phyloP scores from a whole-genome alignment of 257 asterid species.

The Linderniella brevidens region DNA sequence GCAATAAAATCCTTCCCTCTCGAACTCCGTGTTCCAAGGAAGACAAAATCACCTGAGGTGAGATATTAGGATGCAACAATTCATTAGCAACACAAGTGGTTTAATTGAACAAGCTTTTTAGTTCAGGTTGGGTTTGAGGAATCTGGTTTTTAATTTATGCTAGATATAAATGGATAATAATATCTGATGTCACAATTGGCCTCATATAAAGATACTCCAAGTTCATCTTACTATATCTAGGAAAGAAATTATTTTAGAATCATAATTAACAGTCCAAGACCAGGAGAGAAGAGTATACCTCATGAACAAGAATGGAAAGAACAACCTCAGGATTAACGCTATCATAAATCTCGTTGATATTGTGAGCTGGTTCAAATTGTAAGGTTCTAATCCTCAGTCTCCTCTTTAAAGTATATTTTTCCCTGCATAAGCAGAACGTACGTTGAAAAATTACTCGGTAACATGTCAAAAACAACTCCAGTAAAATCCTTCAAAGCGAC shows the following conservation, averaged over 20 bases:
- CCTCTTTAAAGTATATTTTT: constrained; percentile 62
- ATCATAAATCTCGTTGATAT: constrained; percentile 74
- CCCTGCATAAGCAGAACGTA: constrained; percentile 31
- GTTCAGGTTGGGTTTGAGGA: too few species aligned
- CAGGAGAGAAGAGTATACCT: constrained; percentile 26
- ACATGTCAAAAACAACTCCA: too few species aligned
- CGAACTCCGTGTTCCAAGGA: constrained; percentile 93
- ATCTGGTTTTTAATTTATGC: too few species aligned
- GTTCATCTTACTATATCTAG: too few species aligned
- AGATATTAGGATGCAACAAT: constrained; percentile 4
- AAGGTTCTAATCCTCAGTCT: constrained; percentile 87
- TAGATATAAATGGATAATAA: too few species aligned
- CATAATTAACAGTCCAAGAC: too few species aligned
- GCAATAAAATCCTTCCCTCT: constrained; percentile 79
- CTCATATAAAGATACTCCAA: too few species aligned
- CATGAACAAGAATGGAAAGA: constrained; percentile 77
- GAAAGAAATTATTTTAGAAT: too few species aligned
- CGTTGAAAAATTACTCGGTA: constrained; percentile 1
- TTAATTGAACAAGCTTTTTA: too few species aligned
- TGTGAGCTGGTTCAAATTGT: constrained; percentile 58
- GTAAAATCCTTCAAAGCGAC: too few species aligned
- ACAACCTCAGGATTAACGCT: constrained; percentile 87
- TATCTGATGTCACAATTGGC: too few species aligned
- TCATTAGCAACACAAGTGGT: too few species aligned
- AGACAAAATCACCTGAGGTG: constrained; percentile 67